A percentile compares a stretch with the other conserved stretches of the same genome.
These are phyloP conservation scores for Naumovozyma baii DNA, from an alignment of 805 yeast species.

Conservation along the genomic window DNA sequence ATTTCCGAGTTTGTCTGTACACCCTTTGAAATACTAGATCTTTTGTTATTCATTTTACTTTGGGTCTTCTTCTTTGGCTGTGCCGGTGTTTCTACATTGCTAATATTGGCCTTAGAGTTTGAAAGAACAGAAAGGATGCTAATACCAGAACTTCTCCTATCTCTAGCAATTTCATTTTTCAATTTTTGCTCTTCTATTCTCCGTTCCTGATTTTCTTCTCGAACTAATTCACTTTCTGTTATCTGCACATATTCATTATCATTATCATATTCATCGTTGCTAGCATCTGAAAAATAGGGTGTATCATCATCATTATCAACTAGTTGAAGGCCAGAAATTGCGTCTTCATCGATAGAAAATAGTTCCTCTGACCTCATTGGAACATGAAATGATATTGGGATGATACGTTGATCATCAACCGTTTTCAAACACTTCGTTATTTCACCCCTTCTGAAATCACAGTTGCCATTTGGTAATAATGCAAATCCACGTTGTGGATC, in stretches of 20 bases:
- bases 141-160: neutral
- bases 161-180: neutral
- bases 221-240: too few species aligned
- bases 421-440: constrained; percentile 75
- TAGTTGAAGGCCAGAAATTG: too few species aligned
- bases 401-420: constrained; percentile 73
- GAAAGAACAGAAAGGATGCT: neutral
- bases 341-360: constrained; percentile 26
- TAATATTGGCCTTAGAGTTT: neutral
- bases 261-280: neutral
- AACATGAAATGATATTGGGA: constrained; percentile 85
- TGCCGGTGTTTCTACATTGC: neutral
- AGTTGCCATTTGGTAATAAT: constrained; percentile 72
- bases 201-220: too few species aligned
- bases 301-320: too few species aligned
- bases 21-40: neutral
- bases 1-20: neutral
- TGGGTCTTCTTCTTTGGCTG: neutral
- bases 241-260: too few species aligned
- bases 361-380: constrained; percentile 92
- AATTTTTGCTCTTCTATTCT: too few species aligned
- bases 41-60: too few species aligned
- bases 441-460: constrained; percentile 76
- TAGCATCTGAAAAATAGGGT: too few species aligned
- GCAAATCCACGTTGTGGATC: constrained; percentile 97